These are phyloP conservation scores for Penicillium sp. DNA, from an alignment of 2,329 filamentous ascomycete species.

Conservation along the genomic window DNA sequence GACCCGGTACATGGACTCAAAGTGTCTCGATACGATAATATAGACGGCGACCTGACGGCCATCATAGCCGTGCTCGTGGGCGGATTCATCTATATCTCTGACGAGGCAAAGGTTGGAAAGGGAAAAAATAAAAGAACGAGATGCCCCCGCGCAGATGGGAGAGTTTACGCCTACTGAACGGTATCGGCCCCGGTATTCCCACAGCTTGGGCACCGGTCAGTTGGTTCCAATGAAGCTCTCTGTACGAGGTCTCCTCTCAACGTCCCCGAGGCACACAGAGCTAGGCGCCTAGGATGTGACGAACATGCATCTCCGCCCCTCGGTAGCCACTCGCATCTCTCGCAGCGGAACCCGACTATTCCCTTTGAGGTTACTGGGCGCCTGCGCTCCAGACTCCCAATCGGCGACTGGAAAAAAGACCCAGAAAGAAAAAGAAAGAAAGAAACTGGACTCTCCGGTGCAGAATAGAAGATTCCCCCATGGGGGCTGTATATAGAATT, in stretches of 20 bases:
- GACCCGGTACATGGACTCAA: slow-evolving; percentile 14
- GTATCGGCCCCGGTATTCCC: slow-evolving; percentile 1
- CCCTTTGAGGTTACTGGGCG: slow-evolving; percentile 15
- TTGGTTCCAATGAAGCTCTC: slow-evolving; percentile 11
- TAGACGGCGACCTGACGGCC: slow-evolving; percentile 29
- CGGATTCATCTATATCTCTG: background rate
- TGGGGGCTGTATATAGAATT: background rate
- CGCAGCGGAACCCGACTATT: slow-evolving; percentile 12
- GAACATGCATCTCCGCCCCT: slow-evolving; percentile 14
- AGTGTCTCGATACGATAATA: slow-evolving; percentile 21
- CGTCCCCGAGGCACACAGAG: background rate
- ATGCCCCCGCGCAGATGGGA: slow-evolving; percentile 6
- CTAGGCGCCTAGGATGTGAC: slow-evolving; percentile 21
- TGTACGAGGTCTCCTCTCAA: slow-evolving; percentile 1
- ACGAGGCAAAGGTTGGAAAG: background rate
- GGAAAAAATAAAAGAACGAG: background rate
- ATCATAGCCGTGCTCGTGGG: slow-evolving; percentile 20
- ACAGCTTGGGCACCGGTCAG: background rate
- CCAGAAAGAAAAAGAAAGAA: no score
- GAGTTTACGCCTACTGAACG: slow-evolving; percentile 12
- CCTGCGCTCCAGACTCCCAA: slow-evolving; percentile 9
- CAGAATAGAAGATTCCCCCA: background rate
- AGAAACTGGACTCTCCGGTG: no score
- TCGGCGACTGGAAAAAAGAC: background rate
- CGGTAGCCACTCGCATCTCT: slow-evolving; percentile 16